A percentile compares a stretch with the other conserved stretches of the same genome.
phyloP scores from a whole-genome alignment of 805 yeast species.

The Teunomyces pallodes region DNA sequence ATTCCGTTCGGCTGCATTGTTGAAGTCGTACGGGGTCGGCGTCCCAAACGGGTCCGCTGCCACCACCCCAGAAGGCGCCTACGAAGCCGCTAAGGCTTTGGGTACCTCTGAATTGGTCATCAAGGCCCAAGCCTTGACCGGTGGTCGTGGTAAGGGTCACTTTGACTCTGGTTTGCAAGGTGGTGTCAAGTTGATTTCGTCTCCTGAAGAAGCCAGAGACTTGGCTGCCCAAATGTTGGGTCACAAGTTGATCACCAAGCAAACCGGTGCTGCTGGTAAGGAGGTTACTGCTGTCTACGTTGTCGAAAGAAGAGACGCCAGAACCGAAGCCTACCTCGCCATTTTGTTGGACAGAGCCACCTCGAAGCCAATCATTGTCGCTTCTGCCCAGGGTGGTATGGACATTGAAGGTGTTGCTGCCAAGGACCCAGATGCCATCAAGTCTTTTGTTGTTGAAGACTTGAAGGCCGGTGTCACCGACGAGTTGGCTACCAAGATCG shows the following conservation, averaged over 20 bases:
- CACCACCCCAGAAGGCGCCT: slow-evolving; percentile 85
- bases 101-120: slow-evolving; percentile 81
- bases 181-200: slow-evolving; percentile 87
- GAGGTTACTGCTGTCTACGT: slow-evolving; percentile 94
- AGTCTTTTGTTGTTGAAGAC: slow-evolving; percentile 71
- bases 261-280: slow-evolving; percentile 96
- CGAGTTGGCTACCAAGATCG: slow-evolving; percentile 70
- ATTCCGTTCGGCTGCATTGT: slow-evolving; percentile 87
- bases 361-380: slow-evolving; percentile 89
- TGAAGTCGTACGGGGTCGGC: slow-evolving; percentile 80
- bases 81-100: slow-evolving; percentile 71
- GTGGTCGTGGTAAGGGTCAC: slow-evolving; percentile 99
- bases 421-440: slow-evolving; percentile 85
- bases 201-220: slow-evolving; percentile 83
- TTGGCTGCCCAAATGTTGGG: slow-evolving; percentile 86
- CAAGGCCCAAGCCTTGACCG: slow-evolving; percentile 98
- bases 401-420: slow-evolving; percentile 98
- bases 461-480: slow-evolving; percentile 79
- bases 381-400: slow-evolving; percentile 99
- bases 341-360: slow-evolving; percentile 91
- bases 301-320: slow-evolving; percentile 90
- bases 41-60: slow-evolving; percentile 93
- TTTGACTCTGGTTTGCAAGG: slow-evolving; percentile 94
- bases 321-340: slow-evolving; percentile 93
- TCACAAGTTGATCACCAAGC: slow-evolving; percentile 95